Evolutionary conservation across 1,284 basidiomycete genomes (phyloP).

Genomic region (Xanthoconium separans): DNA sequence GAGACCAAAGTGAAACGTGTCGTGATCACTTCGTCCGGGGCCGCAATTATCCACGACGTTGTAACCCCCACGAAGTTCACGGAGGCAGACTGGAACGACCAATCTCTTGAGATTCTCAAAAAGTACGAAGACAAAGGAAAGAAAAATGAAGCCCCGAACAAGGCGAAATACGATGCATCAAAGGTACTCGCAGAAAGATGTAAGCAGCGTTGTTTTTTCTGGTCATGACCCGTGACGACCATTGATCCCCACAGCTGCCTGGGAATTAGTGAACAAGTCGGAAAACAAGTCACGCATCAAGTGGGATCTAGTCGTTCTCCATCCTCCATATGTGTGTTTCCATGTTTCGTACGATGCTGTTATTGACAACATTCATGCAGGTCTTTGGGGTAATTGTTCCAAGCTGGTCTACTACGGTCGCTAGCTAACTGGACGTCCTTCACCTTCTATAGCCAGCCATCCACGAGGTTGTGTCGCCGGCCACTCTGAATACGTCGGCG

Average conservation of each 20-base stretch:
- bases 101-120: constrained; percentile 51
- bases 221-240: not conserved
- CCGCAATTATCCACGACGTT: constrained; percentile 42
- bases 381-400: constrained; percentile 36
- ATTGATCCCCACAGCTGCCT: constrained; percentile 38
- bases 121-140: constrained; percentile 52
- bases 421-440: too few relatives aligned
- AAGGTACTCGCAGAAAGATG: constrained; percentile 73
- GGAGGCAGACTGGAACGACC: constrained; percentile 67
- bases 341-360: not conserved
- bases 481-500: constrained; percentile 50
- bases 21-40: constrained; percentile 62
- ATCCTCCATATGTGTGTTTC: constrained; percentile 53
- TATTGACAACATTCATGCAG: constrained; percentile 7
- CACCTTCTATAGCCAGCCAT: constrained; percentile 38
- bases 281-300: constrained; percentile 45
- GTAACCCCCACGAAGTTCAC: constrained; percentile 31
- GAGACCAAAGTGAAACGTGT: constrained; percentile 54
- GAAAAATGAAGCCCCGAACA: constrained; percentile 37
- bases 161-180: constrained; percentile 53
- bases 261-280: constrained; percentile 50
- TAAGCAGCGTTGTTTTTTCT: constrained; percentile 13
- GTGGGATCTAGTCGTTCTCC: constrained; percentile 57
- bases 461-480: constrained; percentile 44
- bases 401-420: too few relatives aligned